Evolutionary conservation across 148 eudicot genomes (phyloP).

Genomic region (Fallopia convolvulus): DNA sequence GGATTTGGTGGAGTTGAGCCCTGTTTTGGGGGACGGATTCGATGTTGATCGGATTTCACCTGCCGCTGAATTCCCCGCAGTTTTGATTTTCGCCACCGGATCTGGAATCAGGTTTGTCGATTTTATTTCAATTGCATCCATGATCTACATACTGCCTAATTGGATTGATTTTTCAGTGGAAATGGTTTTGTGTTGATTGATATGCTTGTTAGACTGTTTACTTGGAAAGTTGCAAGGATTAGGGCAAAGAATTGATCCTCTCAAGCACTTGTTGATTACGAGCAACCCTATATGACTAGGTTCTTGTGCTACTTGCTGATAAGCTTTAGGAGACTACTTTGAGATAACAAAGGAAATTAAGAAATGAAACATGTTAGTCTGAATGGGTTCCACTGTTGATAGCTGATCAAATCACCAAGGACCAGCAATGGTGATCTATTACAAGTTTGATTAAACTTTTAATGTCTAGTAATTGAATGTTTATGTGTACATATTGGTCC

Average conservation of each 20-base stretch:
- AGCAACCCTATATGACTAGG: background rate
- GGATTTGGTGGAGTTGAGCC: constrained; percentile 60
- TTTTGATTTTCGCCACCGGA: constrained; percentile 86
- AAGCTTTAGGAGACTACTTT: background rate
- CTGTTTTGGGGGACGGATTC: constrained; percentile 70
- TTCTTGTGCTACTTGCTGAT: background rate
- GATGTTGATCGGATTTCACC: constrained; percentile 50
- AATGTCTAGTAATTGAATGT: background rate
- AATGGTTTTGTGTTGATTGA: background rate
- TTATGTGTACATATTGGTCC: background rate
- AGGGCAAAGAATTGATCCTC: background rate
- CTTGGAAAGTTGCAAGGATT: background rate
- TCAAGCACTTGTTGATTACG: background rate
- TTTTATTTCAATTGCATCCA: background rate
- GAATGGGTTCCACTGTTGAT: background rate
- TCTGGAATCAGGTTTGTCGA: constrained; percentile 73
- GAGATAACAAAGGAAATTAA: background rate
- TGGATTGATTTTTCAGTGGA: too few relatives aligned
- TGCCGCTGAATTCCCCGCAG: constrained; percentile 40
- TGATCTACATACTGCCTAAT: background rate
- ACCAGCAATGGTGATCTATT: background rate
- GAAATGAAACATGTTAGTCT: background rate
- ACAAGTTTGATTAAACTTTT: background rate
- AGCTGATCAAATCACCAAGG: background rate
- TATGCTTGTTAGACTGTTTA: background rate